Evolutionary conservation across 495 filamentous ascomycete genomes (phyloP), one percentile per base, ranked within the genome.

Genomic region (Lophiotrema nucula): DNA sequence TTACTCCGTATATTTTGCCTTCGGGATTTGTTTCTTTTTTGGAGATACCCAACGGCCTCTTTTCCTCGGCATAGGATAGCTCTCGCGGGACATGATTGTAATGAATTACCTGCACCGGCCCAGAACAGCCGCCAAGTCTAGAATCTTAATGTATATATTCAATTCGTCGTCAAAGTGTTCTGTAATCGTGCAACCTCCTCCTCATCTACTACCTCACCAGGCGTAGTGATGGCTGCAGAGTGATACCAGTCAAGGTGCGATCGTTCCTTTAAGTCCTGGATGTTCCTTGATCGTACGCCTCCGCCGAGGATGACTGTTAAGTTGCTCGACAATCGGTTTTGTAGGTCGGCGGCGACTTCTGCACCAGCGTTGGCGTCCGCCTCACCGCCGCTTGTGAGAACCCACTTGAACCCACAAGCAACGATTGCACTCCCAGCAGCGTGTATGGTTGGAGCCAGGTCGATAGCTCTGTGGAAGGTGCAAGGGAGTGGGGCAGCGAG

Each of bases 391-490:
- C 70, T 76, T 1, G 77, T 81, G 12, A 82, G 63, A 26, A 82
- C 69, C 1, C 73, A 67, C 10, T 45, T 28, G 65, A 81, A 82
- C 0, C 79, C 79, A 47, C 73, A 73, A 4, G 59, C 38, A 0
- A 68, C 65, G 25, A 81, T 56, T 4, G 70, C 67, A 11, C 66
- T 62, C 27, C 75, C 59, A 1, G 56, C 61, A 25, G 69, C 61
- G 66, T 69, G 70, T 2, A 66, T 6, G 24, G 72, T 64, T 1
- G 65, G 62, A 5, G 77, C 69, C 22, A 68, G 58, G 56, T 81
- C 79, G 67, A 82, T 79, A 1, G 79, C 79, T 15, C 78, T 73
- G 56, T 81, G 79, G 45, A 82, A 82, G 13, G 79, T 82, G 61
- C 78, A 82, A 4, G 75, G 74, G 10, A 67, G 62, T 0, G 73